Evolutionary conservation across 495 filamentous ascomycete genomes (phyloP).

Genomic region (Hyaloscypha variabilis): DNA sequence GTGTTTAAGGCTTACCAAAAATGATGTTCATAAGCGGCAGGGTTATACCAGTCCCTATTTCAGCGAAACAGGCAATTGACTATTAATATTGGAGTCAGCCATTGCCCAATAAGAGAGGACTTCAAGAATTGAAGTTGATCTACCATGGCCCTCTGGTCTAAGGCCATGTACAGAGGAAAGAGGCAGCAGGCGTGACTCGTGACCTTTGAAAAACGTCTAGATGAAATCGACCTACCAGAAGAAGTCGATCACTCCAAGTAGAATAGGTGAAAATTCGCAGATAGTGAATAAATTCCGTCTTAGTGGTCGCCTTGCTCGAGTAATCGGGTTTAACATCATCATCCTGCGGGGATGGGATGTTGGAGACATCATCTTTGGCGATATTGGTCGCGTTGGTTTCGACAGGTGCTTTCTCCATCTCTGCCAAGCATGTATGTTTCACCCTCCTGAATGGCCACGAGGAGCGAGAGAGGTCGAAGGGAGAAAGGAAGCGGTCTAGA

Average conservation of each 20-base stretch:
- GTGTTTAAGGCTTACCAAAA: slow-evolving; percentile 34
- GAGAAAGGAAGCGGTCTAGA: neutral
- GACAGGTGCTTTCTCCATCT: slow-evolving; percentile 18
- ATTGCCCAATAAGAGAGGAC: neutral
- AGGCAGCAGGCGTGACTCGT: neutral
- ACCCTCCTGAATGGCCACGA: slow-evolving; percentile 1
- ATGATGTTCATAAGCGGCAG: slow-evolving; percentile 51
- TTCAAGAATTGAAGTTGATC: neutral
- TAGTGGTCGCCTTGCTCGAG: slow-evolving; percentile 63
- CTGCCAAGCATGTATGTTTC: neutral
- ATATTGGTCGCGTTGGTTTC: neutral
- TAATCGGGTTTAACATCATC: slow-evolving; percentile 24
- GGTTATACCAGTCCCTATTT: slow-evolving; percentile 31
- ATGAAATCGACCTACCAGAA: slow-evolving; percentile 11
- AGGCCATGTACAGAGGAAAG: neutral
- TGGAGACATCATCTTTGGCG: neutral
- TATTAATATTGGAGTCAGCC: neutral
- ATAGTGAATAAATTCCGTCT: slow-evolving; percentile 52
- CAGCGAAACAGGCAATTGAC: slow-evolving; percentile 1
- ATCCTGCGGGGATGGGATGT: slow-evolving; percentile 2
- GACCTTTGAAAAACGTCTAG: neutral
- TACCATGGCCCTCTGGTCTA: neutral
- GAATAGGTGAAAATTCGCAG: slow-evolving; percentile 31
- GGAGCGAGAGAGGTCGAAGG: neutral
- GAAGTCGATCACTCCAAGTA: slow-evolving; percentile 23